These are phyloP conservation scores for Didymella glomerata DNA, from an alignment of 2,329 filamentous ascomycete genomes.

Conservation along the genomic window DNA sequence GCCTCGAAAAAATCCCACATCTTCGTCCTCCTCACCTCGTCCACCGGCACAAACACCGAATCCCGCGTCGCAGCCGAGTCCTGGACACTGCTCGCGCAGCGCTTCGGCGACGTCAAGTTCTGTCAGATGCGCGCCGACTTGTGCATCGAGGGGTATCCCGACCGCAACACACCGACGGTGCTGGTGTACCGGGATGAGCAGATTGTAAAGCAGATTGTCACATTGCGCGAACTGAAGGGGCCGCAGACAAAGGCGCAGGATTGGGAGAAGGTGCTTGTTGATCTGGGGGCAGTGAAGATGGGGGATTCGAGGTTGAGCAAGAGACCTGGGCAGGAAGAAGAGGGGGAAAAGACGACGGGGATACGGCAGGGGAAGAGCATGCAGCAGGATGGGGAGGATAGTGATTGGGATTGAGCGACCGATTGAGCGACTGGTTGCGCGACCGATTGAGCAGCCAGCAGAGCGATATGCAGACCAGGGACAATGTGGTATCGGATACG, in stretches of 20 bases:
- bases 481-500: too few species aligned
- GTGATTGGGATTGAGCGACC: constrained; percentile 60
- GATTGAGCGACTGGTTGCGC: too few species aligned
- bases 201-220: constrained; percentile 92
- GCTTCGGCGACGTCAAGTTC: constrained; percentile 96
- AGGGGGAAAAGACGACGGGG: constrained; percentile 62
- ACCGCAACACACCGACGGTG: constrained; percentile 93
- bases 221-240: constrained; percentile 79
- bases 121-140: constrained; percentile 92
- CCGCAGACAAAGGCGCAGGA: constrained; percentile 56
- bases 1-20: constrained; percentile 74
- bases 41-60: constrained; percentile 81
- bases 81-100: constrained; percentile 82
- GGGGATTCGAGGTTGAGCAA: constrained; percentile 79
- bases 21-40: constrained; percentile 82
- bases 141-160: constrained; percentile 96
- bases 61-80: constrained; percentile 83
- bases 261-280: constrained; percentile 81
- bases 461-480: too few species aligned
- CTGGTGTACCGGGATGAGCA: constrained; percentile 92
- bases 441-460: constrained; percentile 1
- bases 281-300: constrained; percentile 79
- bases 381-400: constrained; percentile 64
- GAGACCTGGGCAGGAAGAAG: constrained; percentile 62
- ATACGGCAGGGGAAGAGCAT: constrained; percentile 53